Base-by-base conservation (phyloP, 1,284 basidiomycete genomes). In the Naganishia albida region DNA sequence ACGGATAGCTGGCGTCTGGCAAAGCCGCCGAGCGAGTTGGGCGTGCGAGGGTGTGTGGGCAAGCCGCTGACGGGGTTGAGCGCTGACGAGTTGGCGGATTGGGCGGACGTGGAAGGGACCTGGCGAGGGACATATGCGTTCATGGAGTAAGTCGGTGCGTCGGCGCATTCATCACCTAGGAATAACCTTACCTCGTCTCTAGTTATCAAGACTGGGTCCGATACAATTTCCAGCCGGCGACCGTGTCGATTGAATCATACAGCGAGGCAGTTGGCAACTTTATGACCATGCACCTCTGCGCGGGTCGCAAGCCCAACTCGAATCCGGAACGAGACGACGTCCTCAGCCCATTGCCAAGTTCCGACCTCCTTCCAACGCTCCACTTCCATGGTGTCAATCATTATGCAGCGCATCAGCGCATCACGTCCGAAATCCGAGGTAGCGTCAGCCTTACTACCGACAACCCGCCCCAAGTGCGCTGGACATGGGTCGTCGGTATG, bases 51-150 rank as follows among this genome's bases (percentile, higher is more conserved):
- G 2, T 68, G 65, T 13, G 65, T 74, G 18, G 72, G 75, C 10
- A 70, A 69, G 65, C 73, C 72, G 6, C 69, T 71, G 38, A 60
- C 56, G 2, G 57, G 57, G 20, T 40, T 60, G 38, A 60, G 46
- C 13, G 57, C 49, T 7, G 67, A 57, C n/a, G 68, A 72, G 16
- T 63, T 73, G 1, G 73, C 70, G 72, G 76, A 78, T 52, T 77
- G 76, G 76, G 75, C 75, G 1, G 74, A 71, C 23, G 73, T 75
- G 0, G 64, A 69, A 23, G 76, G 75, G 0, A 20, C 56, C 1
- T 78, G 76, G 76, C 68, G 69, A 48, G 74, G 76, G 25, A 74
- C 72, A 1, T 78, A 78, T 65, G 74, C 76, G n/a, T 78, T 78
- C 65, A 54, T 78, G 43, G 74, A 78, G 75, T 76, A 62, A 69